phyloP scores from a whole-genome alignment of 2,329 filamentous ascomycete genomes.

The Domatiomyces globalis region DNA sequence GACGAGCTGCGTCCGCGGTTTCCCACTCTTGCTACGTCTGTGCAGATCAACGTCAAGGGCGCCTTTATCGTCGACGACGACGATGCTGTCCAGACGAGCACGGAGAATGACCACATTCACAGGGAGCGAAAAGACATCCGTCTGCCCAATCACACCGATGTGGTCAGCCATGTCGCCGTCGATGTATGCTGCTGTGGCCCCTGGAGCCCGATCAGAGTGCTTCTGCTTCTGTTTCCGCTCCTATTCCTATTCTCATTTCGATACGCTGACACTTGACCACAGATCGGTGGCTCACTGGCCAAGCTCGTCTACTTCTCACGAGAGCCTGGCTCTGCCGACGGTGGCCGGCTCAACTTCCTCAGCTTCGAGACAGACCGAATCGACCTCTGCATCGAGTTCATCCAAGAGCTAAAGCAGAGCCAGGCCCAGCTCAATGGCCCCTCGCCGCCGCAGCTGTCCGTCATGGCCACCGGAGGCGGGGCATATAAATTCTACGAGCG shows the following conservation, averaged over 20 bases:
- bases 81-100: neutral
- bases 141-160: constrained; percentile 85
- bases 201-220: neutral
- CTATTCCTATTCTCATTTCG: too few species aligned
- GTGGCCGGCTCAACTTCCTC: constrained; percentile 82
- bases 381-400: constrained; percentile 83
- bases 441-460: constrained; percentile 57
- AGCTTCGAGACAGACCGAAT: constrained; percentile 94
- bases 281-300: constrained; percentile 91
- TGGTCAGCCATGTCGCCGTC: constrained; percentile 92
- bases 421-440: constrained; percentile 64
- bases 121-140: constrained; percentile 84
- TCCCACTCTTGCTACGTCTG: constrained; percentile 49
- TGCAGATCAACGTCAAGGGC: constrained; percentile 91
- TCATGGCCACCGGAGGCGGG: constrained; percentile 92
- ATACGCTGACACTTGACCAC: constrained; percentile 7
- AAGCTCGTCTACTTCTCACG: constrained; percentile 97
- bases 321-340: constrained; percentile 62
- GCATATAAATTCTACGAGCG: constrained; percentile 95
- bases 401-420: constrained; percentile 70
- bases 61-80: constrained; percentile 67
- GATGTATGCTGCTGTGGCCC: constrained; percentile 50
- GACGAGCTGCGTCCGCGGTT: constrained; percentile 24
- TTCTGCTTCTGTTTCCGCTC: neutral
- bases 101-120: constrained; percentile 36